phyloP scores from a whole-genome alignment of 805 yeast genomes.

The Candida suzukii region DNA sequence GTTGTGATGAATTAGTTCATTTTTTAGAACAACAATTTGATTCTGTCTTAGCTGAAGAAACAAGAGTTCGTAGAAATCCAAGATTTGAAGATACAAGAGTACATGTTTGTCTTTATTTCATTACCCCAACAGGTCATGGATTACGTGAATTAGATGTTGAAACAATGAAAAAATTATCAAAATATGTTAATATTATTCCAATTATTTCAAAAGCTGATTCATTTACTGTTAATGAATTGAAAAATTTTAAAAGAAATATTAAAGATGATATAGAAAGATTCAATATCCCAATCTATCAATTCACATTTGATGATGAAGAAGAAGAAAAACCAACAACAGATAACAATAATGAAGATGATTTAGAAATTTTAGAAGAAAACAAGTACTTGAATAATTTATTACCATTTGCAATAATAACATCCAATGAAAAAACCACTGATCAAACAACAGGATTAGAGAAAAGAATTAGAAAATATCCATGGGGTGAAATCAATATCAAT shows the following conservation, averaged over 20 bases:
- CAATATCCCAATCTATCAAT: conserved; percentile 70
- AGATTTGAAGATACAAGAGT: conserved; percentile 72
- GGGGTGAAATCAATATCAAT: conserved; percentile 60
- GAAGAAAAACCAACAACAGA: conserved; percentile 64
- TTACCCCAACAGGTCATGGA: conserved; percentile 74
- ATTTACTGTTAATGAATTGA: conserved; percentile 55
- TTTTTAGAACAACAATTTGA: conserved; percentile 75
- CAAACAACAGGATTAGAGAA: conserved; percentile 38
- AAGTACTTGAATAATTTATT: conserved; percentile 53
- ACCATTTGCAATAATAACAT: conserved; percentile 68
- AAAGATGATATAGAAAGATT: conserved; percentile 56
- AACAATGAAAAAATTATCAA: conserved; percentile 63
- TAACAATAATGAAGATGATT: conserved; percentile 48
- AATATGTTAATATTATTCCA: conserved; percentile 69
- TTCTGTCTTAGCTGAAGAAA: conserved; percentile 76
- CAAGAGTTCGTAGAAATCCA: conserved; percentile 81
- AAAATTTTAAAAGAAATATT: conserved; percentile 52
- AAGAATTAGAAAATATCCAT: conserved; percentile 64
- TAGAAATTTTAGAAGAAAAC: conserved; percentile 64
- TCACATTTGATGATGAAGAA: conserved; percentile 64
- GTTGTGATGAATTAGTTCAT: conserved; percentile 57
- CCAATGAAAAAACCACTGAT: conserved; percentile 38
- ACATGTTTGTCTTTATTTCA: conserved; percentile 65
- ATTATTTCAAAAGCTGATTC: conserved; percentile 66
- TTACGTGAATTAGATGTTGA: conserved; percentile 66